Conservation (phyloP, 2,329 filamentous ascomycete species). For the Trichoderma polysporum region DNA sequence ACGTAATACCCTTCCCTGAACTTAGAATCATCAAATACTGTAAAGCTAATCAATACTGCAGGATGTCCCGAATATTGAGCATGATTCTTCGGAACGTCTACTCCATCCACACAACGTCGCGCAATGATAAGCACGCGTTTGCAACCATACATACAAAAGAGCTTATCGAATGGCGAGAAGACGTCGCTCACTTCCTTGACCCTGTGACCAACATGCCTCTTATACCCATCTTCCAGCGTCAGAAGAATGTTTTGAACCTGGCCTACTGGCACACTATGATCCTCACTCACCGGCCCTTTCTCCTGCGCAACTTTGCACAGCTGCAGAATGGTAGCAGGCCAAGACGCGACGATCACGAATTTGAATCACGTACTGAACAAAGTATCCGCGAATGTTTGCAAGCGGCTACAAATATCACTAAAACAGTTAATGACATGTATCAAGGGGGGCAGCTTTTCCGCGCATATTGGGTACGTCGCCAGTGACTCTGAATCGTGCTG, state of each 20-base stretch:
- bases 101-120: slow-evolving; percentile 12
- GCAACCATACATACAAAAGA: slow-evolving; percentile 14
- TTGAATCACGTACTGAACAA: slow-evolving; percentile 8
- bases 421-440: slow-evolving; percentile 15
- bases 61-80: slow-evolving; percentile 11
- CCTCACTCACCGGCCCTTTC: slow-evolving; percentile 9
- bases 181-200: slow-evolving; percentile 7
- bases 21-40: too few species aligned
- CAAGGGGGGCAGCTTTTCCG: slow-evolving; percentile 11
- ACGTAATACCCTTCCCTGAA: not conserved
- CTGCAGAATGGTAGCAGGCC: slow-evolving; percentile 12
- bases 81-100: slow-evolving; percentile 17
- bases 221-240: slow-evolving; percentile 15
- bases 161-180: slow-evolving; percentile 4
- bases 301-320: slow-evolving; percentile 11
- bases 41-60: not conserved
- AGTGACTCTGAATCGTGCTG: rapidly evolving
- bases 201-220: slow-evolving; percentile 9
- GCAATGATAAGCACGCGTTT: slow-evolving; percentile 12
- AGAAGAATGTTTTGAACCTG: slow-evolving; percentile 11
- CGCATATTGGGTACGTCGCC: slow-evolving; percentile 6
- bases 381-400: slow-evolving; percentile 1
- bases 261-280: slow-evolving; percentile 16
- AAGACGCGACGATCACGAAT: slow-evolving; percentile 3
- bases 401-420: slow-evolving; percentile 8